Evolutionary conservation across 192 early-diverging fungal genomes (phyloP), one percentile per base, ranked within the genome.

Genomic region (Podila epicladia): DNA sequence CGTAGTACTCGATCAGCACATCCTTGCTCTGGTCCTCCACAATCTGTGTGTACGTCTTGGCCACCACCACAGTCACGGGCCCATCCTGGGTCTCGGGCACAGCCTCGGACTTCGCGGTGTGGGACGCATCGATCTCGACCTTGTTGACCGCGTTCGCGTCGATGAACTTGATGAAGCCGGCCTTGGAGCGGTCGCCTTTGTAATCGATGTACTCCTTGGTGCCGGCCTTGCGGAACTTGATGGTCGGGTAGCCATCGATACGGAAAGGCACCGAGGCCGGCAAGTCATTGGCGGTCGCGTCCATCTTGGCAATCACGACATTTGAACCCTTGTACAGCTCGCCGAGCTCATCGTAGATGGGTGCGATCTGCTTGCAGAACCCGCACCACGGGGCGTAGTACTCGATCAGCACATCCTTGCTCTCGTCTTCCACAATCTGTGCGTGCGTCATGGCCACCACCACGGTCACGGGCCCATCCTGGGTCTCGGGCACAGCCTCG

Each of bases 211-310:
- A 82, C 50, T 91, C 88, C 3, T 71, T 70, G 53, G 97, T 94
- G 32, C 88, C 87, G 37, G 91, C 94, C 84, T 95, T 94, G 86
- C 95, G 88, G 67, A 97, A 87, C 75, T 92, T 93, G 50, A 98
- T 86, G 41, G 95, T 98, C 33, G 96, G 97, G 92, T 97, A 98
- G 12, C 95, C 97, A 67, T 92, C 71, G 71, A 98, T 68, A 33
- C 88, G 71, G 77, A 96, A 91, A 3, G 83, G 69, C 64, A 85
- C 82, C 64, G 66, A 70, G 13, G 86, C 74, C 20, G 97, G 96
- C 45, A 97, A 59, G 64, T 98, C 97, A 84, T 98, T 98, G 66
- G 88, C 92, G 33, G 94, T 94, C 63, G 88, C 94, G 75, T 98
- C 96, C 91, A 97, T 92, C 90, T 98, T 98, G 82, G 96, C 95